These are phyloP conservation scores for Talaromyces stipitatus DNA, from an alignment of 495 filamentous ascomycete genomes.

Conservation along the genomic window DNA sequence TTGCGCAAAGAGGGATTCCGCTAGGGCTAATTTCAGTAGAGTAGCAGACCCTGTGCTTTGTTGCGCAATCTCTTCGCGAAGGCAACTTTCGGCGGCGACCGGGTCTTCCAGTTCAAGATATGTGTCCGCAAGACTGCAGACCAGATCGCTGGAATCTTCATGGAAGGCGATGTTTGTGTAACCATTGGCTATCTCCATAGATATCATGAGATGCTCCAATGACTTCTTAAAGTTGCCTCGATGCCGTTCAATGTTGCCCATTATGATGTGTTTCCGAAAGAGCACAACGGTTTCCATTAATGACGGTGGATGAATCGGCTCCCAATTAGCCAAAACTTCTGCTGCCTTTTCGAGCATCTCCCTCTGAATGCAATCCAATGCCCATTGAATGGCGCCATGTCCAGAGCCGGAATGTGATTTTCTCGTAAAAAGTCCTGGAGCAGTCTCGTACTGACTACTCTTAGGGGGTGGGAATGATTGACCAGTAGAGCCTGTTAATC, in stretches of 20 bases:
- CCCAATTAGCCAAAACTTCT: neutral
- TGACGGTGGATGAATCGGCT: neutral
- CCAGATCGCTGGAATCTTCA: neutral
- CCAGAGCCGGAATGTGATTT: neutral
- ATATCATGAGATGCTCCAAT: neutral
- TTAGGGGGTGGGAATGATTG: neutral
- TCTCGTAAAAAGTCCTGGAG: neutral
- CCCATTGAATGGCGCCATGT: neutral
- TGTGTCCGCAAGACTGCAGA: neutral
- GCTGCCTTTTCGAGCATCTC: neutral
- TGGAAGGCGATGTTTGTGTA: neutral
- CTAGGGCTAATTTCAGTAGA: neutral
- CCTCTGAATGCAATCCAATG: neutral
- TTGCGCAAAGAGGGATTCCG: slow-evolving; percentile 1
- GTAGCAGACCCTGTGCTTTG: neutral
- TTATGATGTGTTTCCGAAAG: neutral
- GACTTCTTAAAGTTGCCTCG: neutral
- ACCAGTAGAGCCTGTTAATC: neutral
- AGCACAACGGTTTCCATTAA: neutral
- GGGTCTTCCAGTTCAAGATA: neutral
- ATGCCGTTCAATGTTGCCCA: neutral
- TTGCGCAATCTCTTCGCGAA: neutral
- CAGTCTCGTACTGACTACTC: neutral
- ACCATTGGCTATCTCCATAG: neutral
- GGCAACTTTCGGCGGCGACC: neutral